A percentile compares a stretch with the other conserved stretches of the same genome.
phyloP scores from a whole-genome alignment of 1,139 yeast genomes.

The Suhomyces maxii region DNA sequence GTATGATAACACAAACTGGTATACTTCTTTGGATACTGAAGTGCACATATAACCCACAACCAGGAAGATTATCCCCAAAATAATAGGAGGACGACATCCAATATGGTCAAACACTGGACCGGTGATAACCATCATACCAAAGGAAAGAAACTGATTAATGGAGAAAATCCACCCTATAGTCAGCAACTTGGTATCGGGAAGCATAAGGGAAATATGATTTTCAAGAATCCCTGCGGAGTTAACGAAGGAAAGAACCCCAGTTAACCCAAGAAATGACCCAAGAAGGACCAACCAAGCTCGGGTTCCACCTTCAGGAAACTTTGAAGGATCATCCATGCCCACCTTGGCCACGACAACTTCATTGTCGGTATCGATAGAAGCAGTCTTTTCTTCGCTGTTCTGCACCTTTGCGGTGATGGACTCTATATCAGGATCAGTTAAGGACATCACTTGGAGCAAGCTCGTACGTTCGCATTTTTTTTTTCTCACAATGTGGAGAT shows the following conservation, averaged over 20 bases:
- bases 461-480: too few relatives aligned
- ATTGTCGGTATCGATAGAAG: not conserved
- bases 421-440: not conserved
- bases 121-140: constrained; percentile 25
- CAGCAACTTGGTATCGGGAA: constrained; percentile 20
- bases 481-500: too few relatives aligned
- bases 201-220: constrained; percentile 23
- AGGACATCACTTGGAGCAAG: not conserved
- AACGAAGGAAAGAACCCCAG: constrained; percentile 28
- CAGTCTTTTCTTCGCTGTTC: not conserved
- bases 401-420: not conserved
- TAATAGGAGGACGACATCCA: constrained; percentile 23
- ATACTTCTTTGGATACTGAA: constrained; percentile 21
- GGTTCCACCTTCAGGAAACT: constrained; percentile 29
- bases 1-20: constrained; percentile 28
- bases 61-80: constrained; percentile 18
- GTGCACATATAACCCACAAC: constrained; percentile 26
- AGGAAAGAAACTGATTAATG: constrained; percentile 28
- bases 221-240: constrained; percentile 32
- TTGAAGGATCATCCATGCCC: constrained; percentile 18
- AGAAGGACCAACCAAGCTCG: constrained; percentile 21
- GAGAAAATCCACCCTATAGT: constrained; percentile 38
- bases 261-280: constrained; percentile 29
- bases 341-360: not conserved
- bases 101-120: constrained; percentile 30